These are phyloP conservation scores for Globisporangium carolinianum DNA, from an alignment of 352 stramenopile species.

Conservation along the genomic window DNA sequence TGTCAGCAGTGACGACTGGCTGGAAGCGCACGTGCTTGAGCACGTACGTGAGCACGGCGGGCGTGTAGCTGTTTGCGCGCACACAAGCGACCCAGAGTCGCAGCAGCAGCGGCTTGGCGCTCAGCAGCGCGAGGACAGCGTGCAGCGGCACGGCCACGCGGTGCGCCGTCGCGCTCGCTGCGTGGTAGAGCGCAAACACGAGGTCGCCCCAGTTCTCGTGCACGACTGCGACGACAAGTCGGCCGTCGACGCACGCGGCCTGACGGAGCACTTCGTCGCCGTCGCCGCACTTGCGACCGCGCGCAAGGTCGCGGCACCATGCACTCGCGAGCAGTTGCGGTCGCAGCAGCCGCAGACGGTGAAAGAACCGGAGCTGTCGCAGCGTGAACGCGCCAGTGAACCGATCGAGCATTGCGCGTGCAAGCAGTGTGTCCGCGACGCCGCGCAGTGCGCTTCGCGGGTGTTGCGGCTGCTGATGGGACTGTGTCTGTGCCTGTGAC, in stretches of 20 bases:
- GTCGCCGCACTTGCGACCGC: slow-evolving; percentile 52
- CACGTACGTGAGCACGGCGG: slow-evolving; percentile 35
- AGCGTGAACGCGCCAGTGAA: slow-evolving; percentile 69
- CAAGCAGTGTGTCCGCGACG: slow-evolving; percentile 45
- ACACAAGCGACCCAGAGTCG: slow-evolving; percentile 62
- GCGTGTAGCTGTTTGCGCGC: slow-evolving; percentile 57
- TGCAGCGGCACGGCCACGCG: slow-evolving; percentile 25
- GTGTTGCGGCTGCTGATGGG: not conserved
- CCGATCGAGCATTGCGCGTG: slow-evolving; percentile 54
- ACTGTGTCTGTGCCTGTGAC: not conserved
- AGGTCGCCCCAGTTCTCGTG: slow-evolving; percentile 82
- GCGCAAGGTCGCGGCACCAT: slow-evolving; percentile 52
- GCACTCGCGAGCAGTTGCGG: slow-evolving; percentile 46
- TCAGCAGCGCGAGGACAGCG: slow-evolving; percentile 27
- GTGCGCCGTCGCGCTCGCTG: slow-evolving; percentile 23
- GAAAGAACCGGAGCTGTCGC: slow-evolving; percentile 61
- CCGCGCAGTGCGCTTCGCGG: slow-evolving; percentile 1
- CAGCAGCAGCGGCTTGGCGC: slow-evolving; percentile 34
- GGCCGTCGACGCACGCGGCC: slow-evolving; percentile 30
- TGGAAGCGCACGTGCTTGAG: slow-evolving; percentile 33
- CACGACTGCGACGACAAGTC: slow-evolving; percentile 43
- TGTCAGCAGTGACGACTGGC: too few species aligned
- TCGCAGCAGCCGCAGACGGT: slow-evolving; percentile 41
- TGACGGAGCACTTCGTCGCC: slow-evolving; percentile 72
- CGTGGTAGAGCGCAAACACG: slow-evolving; percentile 44